Percentiles rank a stretch among this genome's conserved stretches.
Evolutionary conservation across 2,329 filamentous ascomycete species (phyloP).

Genomic region (Talaromyces sp.): DNA sequence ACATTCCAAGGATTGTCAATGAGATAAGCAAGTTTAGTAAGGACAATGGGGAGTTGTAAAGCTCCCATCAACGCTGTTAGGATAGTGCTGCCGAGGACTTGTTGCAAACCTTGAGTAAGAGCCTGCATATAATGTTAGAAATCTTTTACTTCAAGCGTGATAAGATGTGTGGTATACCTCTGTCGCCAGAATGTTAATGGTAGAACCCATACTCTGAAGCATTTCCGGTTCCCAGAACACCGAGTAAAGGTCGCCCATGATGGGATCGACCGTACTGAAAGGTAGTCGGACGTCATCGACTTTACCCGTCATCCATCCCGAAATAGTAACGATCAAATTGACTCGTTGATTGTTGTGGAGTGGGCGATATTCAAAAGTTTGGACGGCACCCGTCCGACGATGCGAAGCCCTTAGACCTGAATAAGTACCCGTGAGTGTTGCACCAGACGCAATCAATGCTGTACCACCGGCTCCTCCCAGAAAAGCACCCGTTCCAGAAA

Average conservation of each 20-base stretch:
- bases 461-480: constrained; percentile 88
- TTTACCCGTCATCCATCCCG: constrained; percentile 98
- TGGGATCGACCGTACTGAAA: constrained; percentile 91
- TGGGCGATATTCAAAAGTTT: constrained; percentile 94
- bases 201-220: constrained; percentile 95
- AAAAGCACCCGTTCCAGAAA: constrained; percentile 83
- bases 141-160: background rate
- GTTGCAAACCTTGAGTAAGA: constrained; percentile 91
- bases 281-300: constrained; percentile 93
- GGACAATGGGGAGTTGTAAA: constrained; percentile 82
- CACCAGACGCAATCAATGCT: constrained; percentile 87
- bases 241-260: constrained; percentile 98
- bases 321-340: constrained; percentile 90
- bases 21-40: constrained; percentile 91
- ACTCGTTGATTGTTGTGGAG: constrained; percentile 97
- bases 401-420: constrained; percentile 85
- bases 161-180: constrained; percentile 60
- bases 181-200: constrained; percentile 95
- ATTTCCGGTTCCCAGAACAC: constrained; percentile 98
- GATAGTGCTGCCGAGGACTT: constrained; percentile 87
- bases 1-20: constrained; percentile 99
- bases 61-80: constrained; percentile 87
- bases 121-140: constrained; percentile 55
- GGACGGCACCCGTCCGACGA: constrained; percentile 83
- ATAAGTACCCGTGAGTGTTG: constrained; percentile 78